Base-by-base conservation (phyloP, 345 rosid species). In the Passiflora organensis region DNA sequence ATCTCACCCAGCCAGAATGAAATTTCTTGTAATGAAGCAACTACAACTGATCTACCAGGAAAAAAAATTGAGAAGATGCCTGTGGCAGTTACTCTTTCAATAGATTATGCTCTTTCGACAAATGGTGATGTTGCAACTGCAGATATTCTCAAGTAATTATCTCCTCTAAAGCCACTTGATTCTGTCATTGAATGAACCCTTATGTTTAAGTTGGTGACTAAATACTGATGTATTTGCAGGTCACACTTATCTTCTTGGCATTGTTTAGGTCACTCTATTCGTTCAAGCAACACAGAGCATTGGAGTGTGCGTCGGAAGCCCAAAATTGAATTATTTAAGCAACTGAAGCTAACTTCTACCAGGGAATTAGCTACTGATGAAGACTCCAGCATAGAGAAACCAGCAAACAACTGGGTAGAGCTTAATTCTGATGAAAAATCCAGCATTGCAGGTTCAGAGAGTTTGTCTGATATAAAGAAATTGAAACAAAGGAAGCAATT, bases 241-340 rank as follows among this genome's bases (percentile, higher is more conserved):
- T 72, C 59, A 34, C 96, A 86, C 61, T 63, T 81, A 46, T 59
- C 89, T 70, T 80, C 86, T 48, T 89, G 99, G 99, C 86, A 43
- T 55, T 68, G 18, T 51, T 59, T 78, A 44, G 86, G 89, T 66
- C 81, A 36, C 50, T 72, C 53, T 19, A 56, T 80, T 46, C 75
- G 56, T 37, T 72, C 72, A 19, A 84, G 71, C 55, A 48, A 38
- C 24, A 73, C 72, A 56, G 78, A 75, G 55, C 81, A 76, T 56
- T 93, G 97, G 99, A 87, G 95, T 55, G 65, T 76, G 47, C 95
- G 96, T 50, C 63, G 25, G 65, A 73, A 77, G 66, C 96, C 99
- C 19, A 93, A 84, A 74, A 65, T 53, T 48, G 83, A 77, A 49
- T 51, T 84, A 56, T 77, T 84, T 60, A 82, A 80, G 63, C 79